Evolutionary conservation across 1,284 basidiomycete species (phyloP).

Genomic region (Volvariella volvacea): DNA sequence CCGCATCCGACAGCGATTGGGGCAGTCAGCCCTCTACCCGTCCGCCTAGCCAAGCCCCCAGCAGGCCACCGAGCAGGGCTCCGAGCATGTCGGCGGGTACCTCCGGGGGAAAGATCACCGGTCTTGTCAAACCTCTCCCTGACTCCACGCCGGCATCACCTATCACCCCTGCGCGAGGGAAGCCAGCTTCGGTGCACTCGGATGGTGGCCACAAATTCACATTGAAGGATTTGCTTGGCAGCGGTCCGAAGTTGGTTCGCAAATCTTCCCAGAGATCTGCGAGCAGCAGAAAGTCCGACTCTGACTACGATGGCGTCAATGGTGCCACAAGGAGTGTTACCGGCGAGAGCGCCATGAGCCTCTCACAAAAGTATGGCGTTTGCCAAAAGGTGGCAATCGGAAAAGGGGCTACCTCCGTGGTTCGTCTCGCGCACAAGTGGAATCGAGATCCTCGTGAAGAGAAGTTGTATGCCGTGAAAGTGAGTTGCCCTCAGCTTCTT

Average conservation of each 20-base stretch:
- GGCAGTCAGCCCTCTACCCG: conserved; percentile 58
- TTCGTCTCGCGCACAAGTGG: conserved; percentile 97
- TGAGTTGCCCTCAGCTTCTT: conserved; percentile 26
- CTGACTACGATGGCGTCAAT: conserved; percentile 39
- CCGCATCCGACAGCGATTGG: conserved; percentile 43
- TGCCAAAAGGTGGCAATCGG: conserved; percentile 97
- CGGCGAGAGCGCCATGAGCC: conserved; percentile 56
- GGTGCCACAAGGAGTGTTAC: conserved; percentile 41
- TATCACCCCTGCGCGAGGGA: conserved; percentile 19
- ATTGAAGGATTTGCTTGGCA: conserved; percentile 73
- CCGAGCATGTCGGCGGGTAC: conserved; percentile 46
- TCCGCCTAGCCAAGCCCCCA: conserved; percentile 55
- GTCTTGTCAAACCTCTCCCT: conserved; percentile 21
- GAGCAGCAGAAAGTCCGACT: conserved; percentile 64
- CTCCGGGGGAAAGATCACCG: conserved; percentile 35
- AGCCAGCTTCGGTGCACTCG: conserved; percentile 47
- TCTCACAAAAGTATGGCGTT: conserved; percentile 93
- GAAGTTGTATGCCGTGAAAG: conserved; percentile 98
- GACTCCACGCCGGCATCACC: conserved; percentile 19
- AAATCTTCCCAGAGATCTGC: conserved; percentile 67
- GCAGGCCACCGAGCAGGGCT: conserved; percentile 47
- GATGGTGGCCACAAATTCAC: conserved; percentile 70
- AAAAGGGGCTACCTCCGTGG: conserved; percentile 95
- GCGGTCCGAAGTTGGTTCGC: conserved; percentile 64
- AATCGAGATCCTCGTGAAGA: conserved; percentile 78